Conservation (phyloP, 345 rosid species). For the Lepidium sativum region DNA sequence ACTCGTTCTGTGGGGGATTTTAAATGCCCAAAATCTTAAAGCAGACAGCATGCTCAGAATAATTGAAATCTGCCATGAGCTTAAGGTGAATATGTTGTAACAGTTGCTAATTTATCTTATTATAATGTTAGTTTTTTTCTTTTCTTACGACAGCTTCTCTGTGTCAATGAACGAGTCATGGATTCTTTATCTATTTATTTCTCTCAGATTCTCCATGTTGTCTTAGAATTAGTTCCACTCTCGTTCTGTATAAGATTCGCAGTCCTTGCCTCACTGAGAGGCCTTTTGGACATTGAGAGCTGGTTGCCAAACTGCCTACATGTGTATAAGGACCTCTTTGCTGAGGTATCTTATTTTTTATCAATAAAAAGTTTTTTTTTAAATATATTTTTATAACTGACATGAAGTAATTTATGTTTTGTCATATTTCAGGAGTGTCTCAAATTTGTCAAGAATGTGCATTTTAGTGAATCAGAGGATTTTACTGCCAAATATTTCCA, state of each 20-base stretch:
- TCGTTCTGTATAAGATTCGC: constrained; percentile 67
- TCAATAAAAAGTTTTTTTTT: too few species aligned
- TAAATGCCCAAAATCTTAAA: constrained; percentile 44
- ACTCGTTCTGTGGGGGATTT: constrained; percentile 68
- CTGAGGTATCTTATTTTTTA: constrained; percentile 45
- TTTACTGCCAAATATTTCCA: constrained; percentile 49
- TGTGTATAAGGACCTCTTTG: constrained; percentile 59
- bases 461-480: constrained; percentile 54
- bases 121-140: neutral
- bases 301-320: constrained; percentile 60
- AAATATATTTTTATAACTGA: too few species aligned
- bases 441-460: constrained; percentile 66
- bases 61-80: constrained; percentile 68
- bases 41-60: constrained; percentile 51
- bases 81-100: constrained; percentile 46
- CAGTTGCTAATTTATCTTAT: neutral
- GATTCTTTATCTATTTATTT: neutral
- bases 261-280: constrained; percentile 75
- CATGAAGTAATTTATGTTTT: neutral
- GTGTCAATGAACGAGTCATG: neutral
- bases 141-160: neutral
- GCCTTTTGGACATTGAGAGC: constrained; percentile 59
- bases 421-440: constrained; percentile 66
- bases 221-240: constrained; percentile 69
- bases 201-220: constrained; percentile 56